A percentile compares a stretch with the other conserved stretches of the same genome.
Conservation (phyloP, 2,329 filamentous ascomycete species). For the Sphaerulina populicola region DNA sequence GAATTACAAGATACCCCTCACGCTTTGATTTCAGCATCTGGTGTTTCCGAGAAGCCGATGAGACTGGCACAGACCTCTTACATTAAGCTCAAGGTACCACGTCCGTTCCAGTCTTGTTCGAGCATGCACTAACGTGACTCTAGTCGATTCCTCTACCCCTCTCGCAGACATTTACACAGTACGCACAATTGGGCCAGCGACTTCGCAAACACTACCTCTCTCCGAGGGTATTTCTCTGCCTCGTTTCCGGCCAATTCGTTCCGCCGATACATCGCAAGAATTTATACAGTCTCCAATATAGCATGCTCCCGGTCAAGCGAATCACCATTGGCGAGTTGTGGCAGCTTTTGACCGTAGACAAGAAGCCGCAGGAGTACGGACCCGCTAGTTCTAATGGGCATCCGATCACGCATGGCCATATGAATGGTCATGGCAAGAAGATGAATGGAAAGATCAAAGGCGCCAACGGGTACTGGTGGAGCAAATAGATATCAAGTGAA, state of each 20-base stretch:
- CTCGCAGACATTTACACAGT: slow-evolving; percentile 92
- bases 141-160: slow-evolving; percentile 84
- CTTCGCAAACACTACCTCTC: slow-evolving; percentile 94
- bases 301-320: slow-evolving; percentile 80
- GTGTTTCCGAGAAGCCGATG: slow-evolving; percentile 4
- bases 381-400: slow-evolving; percentile 19
- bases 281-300: slow-evolving; percentile 93
- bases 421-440: slow-evolving; percentile 11
- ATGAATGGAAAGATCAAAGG: slow-evolving; percentile 12
- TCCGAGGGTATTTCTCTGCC: slow-evolving; percentile 74
- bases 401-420: slow-evolving; percentile 9
- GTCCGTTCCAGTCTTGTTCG: background rate
- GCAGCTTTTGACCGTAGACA: slow-evolving; percentile 35
- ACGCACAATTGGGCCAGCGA: slow-evolving; percentile 86
- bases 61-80: slow-evolving; percentile 59
- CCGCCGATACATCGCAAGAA: slow-evolving; percentile 83
- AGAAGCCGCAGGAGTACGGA: slow-evolving; percentile 12
- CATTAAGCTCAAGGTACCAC: slow-evolving; percentile 69
- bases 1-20: slow-evolving; percentile 67
- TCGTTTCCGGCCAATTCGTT: slow-evolving; percentile 84
- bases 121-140: slow-evolving; percentile 2
- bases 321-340: slow-evolving; percentile 81
- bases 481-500: slow-evolving; percentile 16
- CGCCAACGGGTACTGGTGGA: slow-evolving; percentile 28
- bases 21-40: slow-evolving; percentile 21